Base-by-base conservation (phyloP, 495 filamentous ascomycete species). In the Bacidia gigantensis region DNA sequence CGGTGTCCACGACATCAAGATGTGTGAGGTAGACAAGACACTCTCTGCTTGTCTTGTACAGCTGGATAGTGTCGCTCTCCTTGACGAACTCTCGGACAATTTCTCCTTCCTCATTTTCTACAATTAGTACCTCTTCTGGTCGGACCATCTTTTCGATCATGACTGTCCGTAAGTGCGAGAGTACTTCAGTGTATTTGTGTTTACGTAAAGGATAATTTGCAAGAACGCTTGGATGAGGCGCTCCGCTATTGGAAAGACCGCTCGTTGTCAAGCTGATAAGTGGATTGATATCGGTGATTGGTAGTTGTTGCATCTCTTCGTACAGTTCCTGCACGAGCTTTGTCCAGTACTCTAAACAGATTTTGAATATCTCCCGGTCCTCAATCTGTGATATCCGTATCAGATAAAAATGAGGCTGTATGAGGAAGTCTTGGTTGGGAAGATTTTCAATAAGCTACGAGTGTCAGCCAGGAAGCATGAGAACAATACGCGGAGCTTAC, bases 81-180 rank as follows among this genome's bases (percentile, higher is more conserved):
- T 97, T 99, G 55, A 99, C 90, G 56, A 99, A 97, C 66, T 96
- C 92, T 50, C 92, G 85, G 20, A 99, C 93, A 55, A 99, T 97
- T 64, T 99, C 92, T 42, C 93, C 92, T 67, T 99, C 92, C 56
- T 99, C 92, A 64, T 99, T 99, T 67, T 99, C 92, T 3, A 99
- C 93, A 61, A 99, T 89, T 54, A 99, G 66, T n/a, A 99, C 93
- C 70, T 97, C 93, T 69, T 99, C 92, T 3, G 92, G 92, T 32
- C 87, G 75, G 24, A 97, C 92, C 92, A 99, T 97, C 69, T 95
- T 94, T 72, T 99, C 92, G 56, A 99, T 96, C 92, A 99, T 99
- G 40, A 99, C 92, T 39, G 87, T 83, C 52, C 92, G 82, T 44
- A 99, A 74, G 63, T 95, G 95, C 9, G 89, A 88, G 18, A 99